Evolutionary conservation across 2,329 filamentous ascomycete genomes (phyloP).

Genomic region (Aspergillus transmontanensis): DNA sequence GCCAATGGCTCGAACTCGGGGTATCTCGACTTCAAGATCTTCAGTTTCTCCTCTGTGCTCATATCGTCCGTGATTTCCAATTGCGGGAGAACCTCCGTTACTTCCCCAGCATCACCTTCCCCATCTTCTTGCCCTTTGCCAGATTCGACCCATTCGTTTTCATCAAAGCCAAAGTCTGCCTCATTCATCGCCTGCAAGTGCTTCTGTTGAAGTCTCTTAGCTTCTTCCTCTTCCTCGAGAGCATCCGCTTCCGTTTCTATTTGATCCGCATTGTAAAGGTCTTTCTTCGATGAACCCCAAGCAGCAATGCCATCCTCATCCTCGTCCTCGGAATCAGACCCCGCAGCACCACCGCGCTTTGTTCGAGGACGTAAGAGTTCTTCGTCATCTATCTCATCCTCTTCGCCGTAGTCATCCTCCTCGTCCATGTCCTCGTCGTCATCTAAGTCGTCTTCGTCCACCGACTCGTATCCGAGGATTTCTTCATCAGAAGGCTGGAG

Average conservation of each 20-base stretch:
- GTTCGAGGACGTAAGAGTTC: conserved; percentile 20
- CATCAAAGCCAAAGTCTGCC: conserved; percentile 91
- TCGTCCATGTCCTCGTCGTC: conserved; percentile 39
- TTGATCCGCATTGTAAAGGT: conserved; percentile 89
- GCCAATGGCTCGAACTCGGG: conserved; percentile 89
- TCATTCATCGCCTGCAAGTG: conserved; percentile 86
- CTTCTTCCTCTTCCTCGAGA: conserved; percentile 88
- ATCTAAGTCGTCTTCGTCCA: conserved; percentile 50
- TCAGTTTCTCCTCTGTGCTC: conserved; percentile 71
- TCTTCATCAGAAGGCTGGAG: conserved; percentile 66
- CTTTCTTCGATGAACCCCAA: conserved; percentile 85
- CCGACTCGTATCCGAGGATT: conserved; percentile 56
- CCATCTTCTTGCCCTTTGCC: conserved; percentile 50
- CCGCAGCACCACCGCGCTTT: conserved; percentile 20
- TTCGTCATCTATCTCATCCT: conserved; percentile 37
- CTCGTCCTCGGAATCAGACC: conserved; percentile 39
- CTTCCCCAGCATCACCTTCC: conserved; percentile 56
- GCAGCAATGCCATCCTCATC: conserved; percentile 63
- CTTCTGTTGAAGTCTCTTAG: conserved; percentile 84
- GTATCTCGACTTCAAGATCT: conserved; percentile 77
- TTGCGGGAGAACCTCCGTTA: conserved; percentile 85
- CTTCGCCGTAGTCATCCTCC: conserved; percentile 39
- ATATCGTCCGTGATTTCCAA: conserved; percentile 80
- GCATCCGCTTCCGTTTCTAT: conserved; percentile 74
- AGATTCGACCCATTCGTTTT: conserved; percentile 76